Percentiles rank a stretch among this genome's conserved stretches.
These are phyloP conservation scores for Paecilomyces formosus DNA, from an alignment of 2,329 filamentous ascomycete species.

Conservation along the genomic window DNA sequence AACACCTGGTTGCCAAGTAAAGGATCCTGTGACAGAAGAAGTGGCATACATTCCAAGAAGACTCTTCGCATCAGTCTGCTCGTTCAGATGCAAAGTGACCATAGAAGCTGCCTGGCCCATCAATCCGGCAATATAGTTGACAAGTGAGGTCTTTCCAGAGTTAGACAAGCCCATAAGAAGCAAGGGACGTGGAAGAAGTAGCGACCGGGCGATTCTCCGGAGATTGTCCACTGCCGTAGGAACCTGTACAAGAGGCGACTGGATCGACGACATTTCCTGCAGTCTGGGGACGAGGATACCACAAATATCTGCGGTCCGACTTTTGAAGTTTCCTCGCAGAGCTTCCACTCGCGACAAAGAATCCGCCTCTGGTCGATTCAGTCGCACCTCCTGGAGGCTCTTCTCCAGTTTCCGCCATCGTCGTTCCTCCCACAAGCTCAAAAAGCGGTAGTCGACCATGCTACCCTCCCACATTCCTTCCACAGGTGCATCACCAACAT, in stretches of 20 bases:
- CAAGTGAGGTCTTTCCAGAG: constrained; percentile 80
- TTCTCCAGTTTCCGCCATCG: constrained; percentile 39
- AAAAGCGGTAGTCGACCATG: constrained; percentile 70
- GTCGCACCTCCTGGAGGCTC: constrained; percentile 16
- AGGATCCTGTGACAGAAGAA: constrained; percentile 77
- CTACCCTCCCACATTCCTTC: constrained; percentile 67
- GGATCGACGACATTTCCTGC: constrained; percentile 41
- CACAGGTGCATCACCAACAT: constrained; percentile 58
- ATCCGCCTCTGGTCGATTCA: constrained; percentile 13
- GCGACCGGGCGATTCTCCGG: constrained; percentile 56
- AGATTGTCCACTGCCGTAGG: constrained; percentile 67
- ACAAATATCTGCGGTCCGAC: constrained; percentile 58
- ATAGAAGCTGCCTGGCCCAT: constrained; percentile 74
- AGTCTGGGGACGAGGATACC: constrained; percentile 56
- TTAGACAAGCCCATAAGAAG: constrained; percentile 77
- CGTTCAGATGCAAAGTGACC: constrained; percentile 92
- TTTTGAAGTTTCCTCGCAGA: constrained; percentile 41
- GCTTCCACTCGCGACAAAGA: constrained; percentile 18
- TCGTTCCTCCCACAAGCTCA: constrained; percentile 57
- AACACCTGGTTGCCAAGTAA: constrained; percentile 86
- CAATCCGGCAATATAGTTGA: constrained; percentile 72
- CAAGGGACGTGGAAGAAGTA: constrained; percentile 64
- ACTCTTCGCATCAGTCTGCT: constrained; percentile 96
- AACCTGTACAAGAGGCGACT: constrained; percentile 59
- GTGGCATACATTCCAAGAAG: constrained; percentile 91